Base-by-base conservation (phyloP, 2,329 filamentous ascomycete genomes). In the Lanzia echinophila region DNA sequence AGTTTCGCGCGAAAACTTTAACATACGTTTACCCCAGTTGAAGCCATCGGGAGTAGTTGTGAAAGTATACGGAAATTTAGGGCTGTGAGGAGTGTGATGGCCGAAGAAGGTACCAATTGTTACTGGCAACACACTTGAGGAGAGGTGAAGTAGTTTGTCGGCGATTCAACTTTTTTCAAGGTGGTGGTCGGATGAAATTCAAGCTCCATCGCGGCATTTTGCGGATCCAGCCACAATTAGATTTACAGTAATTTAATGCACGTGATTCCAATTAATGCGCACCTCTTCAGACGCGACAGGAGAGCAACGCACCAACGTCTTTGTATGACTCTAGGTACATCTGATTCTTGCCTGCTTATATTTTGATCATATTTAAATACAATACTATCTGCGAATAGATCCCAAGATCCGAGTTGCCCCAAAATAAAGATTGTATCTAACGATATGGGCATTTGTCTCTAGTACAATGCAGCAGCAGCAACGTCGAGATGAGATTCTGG, bases 401-500 rank as follows among this genome's bases (percentile, higher is more conserved):
- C 19, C 33, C 24, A 24, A 11, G 53, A n/a, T 51, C 38, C 41
- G 44, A 43, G 12, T 44, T 31, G 31, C n/a, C n/a, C n/a, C n/a
- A 53, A 52, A 39, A 39, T 22, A 53, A 47, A 47, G 34, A 45
- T 24, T 39, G 41, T 44, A 41, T 56, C 58, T 56, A 51, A 44
- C 55, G 61, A 62, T 24, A 65, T 65, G 63, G 64, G 64, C 60
- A 59, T 59, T 54, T 48, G 48, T 61, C 56, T 59, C 24, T 31
- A 57, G 31, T 39, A 53, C 36, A 41, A 66, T 62, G n/a, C n/a
- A n/a, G 58, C 86, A 86, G 78, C 83, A 83, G 70, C 76, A 91
- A 78, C 87, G 91, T 65, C 87, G 90, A 76, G 90, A 96, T 77
- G 94, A 99, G 77, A 96, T 99, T 63, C 77, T 94, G 65, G 91